Base-by-base conservation (phyloP, 2,329 filamentous ascomycete genomes). In the Tolypocladium album region DNA sequence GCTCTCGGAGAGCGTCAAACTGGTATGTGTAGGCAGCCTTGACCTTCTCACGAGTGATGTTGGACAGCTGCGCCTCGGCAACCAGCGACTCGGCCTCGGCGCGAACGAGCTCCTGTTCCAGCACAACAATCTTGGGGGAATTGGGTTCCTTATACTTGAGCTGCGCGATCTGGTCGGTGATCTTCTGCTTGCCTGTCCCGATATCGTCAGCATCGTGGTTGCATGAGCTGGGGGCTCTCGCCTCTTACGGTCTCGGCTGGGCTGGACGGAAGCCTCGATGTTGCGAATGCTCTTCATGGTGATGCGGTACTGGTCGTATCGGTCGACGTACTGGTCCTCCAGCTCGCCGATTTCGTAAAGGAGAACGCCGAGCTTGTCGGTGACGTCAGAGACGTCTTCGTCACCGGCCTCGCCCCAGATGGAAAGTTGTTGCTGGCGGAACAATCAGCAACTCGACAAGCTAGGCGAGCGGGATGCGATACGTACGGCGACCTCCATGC, bases 61-160 rank as follows among this genome's bases (percentile, higher is more conserved):
- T 99, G 73, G 93, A 97, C 58, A 99, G 84, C 79, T 99, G 94
- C 9, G 94, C 94, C 76, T 99, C 94, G 64, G 94, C 94, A 60
- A 99, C 94, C 17, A 99, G 86, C n/a, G 94, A 97, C 76, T 99
- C 94, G 69, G 94, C 94, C 77, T 99, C 94, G 67, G 94, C 94
- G 69, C 94, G 92, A 67, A 99, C 94, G 61, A 99, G 89, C 77
- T 99, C 94, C 77, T 99, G 94, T 78, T 99, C 94, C 59, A 99
- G 87, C 47, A 99, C 92, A 61, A 97, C 92, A 68, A 99, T 97
- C 79, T 92, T 94, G 64, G 93, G 92, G 42, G 92, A 97, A 80
- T 96, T 96, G 67, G 94, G 94, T 76, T 99, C 94, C 81, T 99
- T 99, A 86, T 97, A 99, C 78, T 99, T 99, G 69, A 99, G 85